Base-by-base conservation (phyloP, 805 yeast species). In the Lipomyces sp. region DNA sequence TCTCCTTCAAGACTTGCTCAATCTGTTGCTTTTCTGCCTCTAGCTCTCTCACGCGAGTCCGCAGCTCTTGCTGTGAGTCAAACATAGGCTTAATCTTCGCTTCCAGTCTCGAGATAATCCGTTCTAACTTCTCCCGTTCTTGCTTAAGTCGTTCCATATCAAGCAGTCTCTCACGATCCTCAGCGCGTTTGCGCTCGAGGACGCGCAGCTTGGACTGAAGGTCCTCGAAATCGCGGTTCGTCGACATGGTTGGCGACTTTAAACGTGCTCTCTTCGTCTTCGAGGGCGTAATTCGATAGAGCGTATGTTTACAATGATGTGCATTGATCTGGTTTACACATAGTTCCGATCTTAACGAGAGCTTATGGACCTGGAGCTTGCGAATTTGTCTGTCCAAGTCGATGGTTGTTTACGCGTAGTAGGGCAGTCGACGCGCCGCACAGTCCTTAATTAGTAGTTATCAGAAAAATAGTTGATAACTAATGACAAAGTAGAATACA, bases 61-160 rank as follows among this genome's bases (percentile, higher is more conserved):
- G 45, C 57, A 74, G 64, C 42, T 66, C 51, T 45, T 70, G 70
- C 59, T 75, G 70, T 50, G 77, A 74, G n/a, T 74, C 74, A 37
- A 69, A 73, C 75, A 77, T 73, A 2, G 75, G 71, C 55, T 72
- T 67, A 53, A 76, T 67, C 64, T 75, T 77, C 30, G 65, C 58
- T 60, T 77, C 76, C 30, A 77, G 72, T 34, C 74, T 65, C 39
- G 73, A 70, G 48, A 76, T 71, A 39, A 77, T 72, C 29, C 73
- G 66, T 57, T 60, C 64, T 6, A 72, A 67, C 54, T 69, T 69
- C 48, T 71, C 72, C 2, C 69, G 64, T 15, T 75, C 76, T 8
- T 67, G 64, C 62, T 69, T 72, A 15, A 73, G 42, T 2, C 53
- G 57, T 33, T 59, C 64, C 3, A 74, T 37, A 10, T 64, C 65